Base-by-base conservation (phyloP, 805 yeast genomes). In the Candida railenensis region DNA sequence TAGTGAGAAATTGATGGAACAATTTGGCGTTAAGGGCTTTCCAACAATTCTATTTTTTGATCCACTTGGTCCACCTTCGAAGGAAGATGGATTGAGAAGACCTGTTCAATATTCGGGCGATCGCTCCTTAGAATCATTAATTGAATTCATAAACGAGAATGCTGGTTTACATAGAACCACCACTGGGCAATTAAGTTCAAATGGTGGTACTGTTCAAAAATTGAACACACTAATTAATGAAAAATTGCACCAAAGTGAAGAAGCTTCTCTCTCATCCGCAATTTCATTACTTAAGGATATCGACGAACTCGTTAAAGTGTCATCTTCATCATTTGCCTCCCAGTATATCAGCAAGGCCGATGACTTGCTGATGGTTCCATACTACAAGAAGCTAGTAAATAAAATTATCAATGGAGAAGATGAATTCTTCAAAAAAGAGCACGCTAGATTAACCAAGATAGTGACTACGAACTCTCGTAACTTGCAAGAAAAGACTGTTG, bases 21-120 rank as follows among this genome's bases (percentile, higher is more conserved):
- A 54, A 43, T 83, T 67, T 57, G 73, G 66, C 1, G 63, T 84
- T 43, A 52, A 60, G 14, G 63, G 69, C 5, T 76, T 69, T 60
- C 90, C 91, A 12, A 74, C 85, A 0, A 62, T 85, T n/a, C 53
- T 82, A 36, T 77, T 61, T 48, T 74, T 83, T 56, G 68, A 66
- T 42, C 65, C 69, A 1, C 25, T 41, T 2, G 45, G 47, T 2
- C 48, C 49, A 28, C 44, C 47, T 3, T 16, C 22, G 12, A 57
- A 53, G 21, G 53, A 44, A 16, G 64, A 66, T 45, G 63, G 61
- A 2, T 33, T 53, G 22, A 58, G 52, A 20, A 48, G 59, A 15
- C 73, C 74, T 1, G 44, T 48, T 4, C 34, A 48, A n/a, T 70
- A 57, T 47, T 49, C 51, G 36, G 72, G 67, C 1, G 60, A 56